These are phyloP conservation scores for Mycosarcoma maydis DNA, from an alignment of 1,284 basidiomycete genomes.

Conservation along the genomic window DNA sequence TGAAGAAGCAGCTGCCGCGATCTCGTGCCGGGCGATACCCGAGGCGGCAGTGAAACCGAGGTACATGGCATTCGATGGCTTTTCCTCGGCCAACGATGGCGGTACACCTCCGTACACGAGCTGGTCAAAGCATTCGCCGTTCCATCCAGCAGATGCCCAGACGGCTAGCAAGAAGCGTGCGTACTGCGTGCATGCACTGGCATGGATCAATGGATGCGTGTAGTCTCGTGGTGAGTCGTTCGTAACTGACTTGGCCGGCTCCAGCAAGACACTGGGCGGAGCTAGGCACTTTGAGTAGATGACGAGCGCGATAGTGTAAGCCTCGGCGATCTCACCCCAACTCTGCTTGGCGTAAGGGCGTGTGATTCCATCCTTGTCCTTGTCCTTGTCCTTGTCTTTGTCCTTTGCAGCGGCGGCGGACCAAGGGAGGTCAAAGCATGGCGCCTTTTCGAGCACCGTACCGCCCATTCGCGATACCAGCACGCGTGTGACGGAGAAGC, in stretches of 20 bases:
- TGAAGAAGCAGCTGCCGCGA: conserved; percentile 52
- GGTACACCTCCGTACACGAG: conserved; percentile 64
- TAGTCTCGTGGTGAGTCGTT: conserved; percentile 64
- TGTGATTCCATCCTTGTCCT: conserved; percentile 48
- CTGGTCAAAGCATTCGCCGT: conserved; percentile 65
- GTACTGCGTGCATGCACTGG: conserved; percentile 59
- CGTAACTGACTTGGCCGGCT: conserved; percentile 52
- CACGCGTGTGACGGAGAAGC: conserved; percentile 61
- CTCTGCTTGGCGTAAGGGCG: conserved; percentile 45
- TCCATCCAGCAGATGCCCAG: conserved; percentile 64
- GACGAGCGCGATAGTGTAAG: conserved; percentile 58
- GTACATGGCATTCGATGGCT: conserved; percentile 47
- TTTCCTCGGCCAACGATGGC: conserved; percentile 55
- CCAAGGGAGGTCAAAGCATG: conserved; percentile 47
- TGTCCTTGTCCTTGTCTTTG: conserved; percentile 51
- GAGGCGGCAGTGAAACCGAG: conserved; percentile 47
- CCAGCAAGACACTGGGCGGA: conserved; percentile 57
- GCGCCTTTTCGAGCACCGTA: conserved; percentile 56
- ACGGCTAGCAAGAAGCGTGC: conserved; percentile 63
- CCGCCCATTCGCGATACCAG: conserved; percentile 61
- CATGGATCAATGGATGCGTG: conserved; percentile 64
- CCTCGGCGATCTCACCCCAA: conserved; percentile 64
- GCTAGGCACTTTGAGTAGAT: conserved; percentile 65
- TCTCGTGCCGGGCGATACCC: conserved; percentile 58
- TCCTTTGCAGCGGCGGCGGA: conserved; percentile 36